A percentile compares a stretch with the other conserved stretches of the same genome.
Evolutionary conservation across 1,139 yeast genomes (phyloP).

Genomic region (Geotrichum histeridarum): DNA sequence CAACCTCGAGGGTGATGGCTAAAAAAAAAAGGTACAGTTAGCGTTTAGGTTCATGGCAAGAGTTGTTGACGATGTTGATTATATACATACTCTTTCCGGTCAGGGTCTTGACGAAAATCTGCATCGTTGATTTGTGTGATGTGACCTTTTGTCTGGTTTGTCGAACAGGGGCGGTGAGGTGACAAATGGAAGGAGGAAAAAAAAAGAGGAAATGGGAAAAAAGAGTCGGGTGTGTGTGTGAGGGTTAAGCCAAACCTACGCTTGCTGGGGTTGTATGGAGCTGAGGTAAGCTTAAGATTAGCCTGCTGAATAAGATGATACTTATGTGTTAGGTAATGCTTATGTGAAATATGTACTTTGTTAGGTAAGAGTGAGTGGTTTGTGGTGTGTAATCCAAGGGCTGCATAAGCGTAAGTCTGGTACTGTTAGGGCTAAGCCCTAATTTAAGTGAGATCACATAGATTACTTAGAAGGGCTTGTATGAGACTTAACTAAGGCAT

Average conservation of each 20-base stretch:
- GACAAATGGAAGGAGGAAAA: slow-evolving; percentile 9
- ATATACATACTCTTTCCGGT: slow-evolving; percentile 31
- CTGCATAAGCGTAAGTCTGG: not conserved
- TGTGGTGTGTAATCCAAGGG: not conserved
- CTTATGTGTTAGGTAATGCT: not conserved
- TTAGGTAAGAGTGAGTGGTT: not conserved
- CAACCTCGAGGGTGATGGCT: slow-evolving; percentile 86
- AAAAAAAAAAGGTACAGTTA: not conserved
- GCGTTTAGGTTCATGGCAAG: not conserved
- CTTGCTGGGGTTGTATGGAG: no score
- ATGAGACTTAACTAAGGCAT: no score
- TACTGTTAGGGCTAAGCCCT: slow-evolving; percentile 5
- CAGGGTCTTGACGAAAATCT: slow-evolving; percentile 32
- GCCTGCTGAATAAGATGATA: not conserved
- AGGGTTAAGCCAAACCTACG: no score
- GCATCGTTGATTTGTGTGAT: slow-evolving; percentile 16
- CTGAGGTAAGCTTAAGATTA: not conserved
- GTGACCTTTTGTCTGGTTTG: slow-evolving; percentile 10
- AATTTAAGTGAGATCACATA: not conserved
- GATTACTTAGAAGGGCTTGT: no score
- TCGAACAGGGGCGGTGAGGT: slow-evolving; percentile 18
- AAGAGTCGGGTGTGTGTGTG: slow-evolving; percentile 3
- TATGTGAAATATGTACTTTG: not conserved
- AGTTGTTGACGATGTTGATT: not conserved
- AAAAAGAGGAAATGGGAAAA: slow-evolving; percentile 7